A percentile compares a stretch with the other conserved stretches of the same genome.
phyloP scores from a whole-genome alignment of 192 early-diverging fungal genomes.

The Coemansia sp. region DNA sequence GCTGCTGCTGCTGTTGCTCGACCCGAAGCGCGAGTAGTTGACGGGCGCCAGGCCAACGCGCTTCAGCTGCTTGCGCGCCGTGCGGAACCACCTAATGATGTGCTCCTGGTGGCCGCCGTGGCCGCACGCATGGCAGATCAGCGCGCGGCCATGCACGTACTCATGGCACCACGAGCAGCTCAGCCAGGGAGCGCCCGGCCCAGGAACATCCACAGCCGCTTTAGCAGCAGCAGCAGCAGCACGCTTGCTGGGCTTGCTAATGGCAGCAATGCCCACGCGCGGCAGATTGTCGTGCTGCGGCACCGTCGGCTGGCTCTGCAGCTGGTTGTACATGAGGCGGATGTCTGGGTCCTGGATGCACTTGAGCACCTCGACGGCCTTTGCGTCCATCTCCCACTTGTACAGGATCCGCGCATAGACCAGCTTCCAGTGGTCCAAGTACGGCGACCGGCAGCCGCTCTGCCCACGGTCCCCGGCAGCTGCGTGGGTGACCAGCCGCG shows the following conservation, averaged over 20 bases:
- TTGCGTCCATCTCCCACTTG: conserved; percentile 43
- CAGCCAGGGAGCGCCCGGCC: conserved; percentile 39
- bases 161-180: conserved; percentile 54
- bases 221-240: background rate
- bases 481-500: conserved; percentile 4
- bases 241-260: background rate
- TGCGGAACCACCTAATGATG: conserved; percentile 51
- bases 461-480: background rate
- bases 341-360: conserved; percentile 34
- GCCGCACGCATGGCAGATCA: conserved; percentile 53
- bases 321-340: conserved; percentile 30
- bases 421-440: conserved; percentile 54
- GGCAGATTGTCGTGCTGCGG: conserved; percentile 37
- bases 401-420: conserved; percentile 47
- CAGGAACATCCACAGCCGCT: background rate
- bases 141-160: conserved; percentile 52
- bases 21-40: conserved; percentile 6
- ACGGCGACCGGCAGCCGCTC: conserved; percentile 14
- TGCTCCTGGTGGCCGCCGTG: conserved; percentile 57
- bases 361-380: conserved; percentile 51
- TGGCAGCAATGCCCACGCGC: conserved; percentile 21
- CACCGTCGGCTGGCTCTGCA: conserved; percentile 47
- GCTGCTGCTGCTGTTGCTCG: conserved; percentile 30
- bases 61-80: conserved; percentile 32
- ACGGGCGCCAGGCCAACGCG: conserved; percentile 26